Conservation (phyloP, 805 yeast species). For the Wickerhamomyces silvicola region DNA sequence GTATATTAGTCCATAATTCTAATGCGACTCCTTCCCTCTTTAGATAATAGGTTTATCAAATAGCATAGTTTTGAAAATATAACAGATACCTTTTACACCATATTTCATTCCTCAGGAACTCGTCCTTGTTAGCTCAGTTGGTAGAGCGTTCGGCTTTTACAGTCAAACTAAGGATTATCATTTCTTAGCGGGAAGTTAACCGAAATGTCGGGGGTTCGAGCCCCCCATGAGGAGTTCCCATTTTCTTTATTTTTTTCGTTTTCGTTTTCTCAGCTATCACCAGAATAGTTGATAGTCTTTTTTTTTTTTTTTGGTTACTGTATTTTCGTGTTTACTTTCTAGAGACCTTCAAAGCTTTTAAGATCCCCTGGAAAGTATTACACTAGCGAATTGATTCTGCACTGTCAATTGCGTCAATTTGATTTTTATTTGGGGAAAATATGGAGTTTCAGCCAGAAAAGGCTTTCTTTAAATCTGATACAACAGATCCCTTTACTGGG, state of each 20-base stretch:
- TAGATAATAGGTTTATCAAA: no score
- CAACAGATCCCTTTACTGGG: constrained; percentile 58
- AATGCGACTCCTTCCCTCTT: no score
- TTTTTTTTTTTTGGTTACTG: not conserved
- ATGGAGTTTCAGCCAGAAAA: constrained; percentile 27
- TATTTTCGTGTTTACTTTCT: not conserved
- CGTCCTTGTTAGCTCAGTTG: constrained; percentile 18
- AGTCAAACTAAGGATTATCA: constrained; percentile 10
- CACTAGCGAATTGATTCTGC: no score
- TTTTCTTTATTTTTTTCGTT: not conserved
- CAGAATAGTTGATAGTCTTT: not conserved
- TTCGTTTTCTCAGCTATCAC: not conserved
- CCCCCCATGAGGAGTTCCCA: constrained; percentile 14
- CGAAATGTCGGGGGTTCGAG: constrained; percentile 19
- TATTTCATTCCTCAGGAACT: constrained; percentile 4
- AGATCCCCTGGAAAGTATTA: no score
- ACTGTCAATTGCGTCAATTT: no score
- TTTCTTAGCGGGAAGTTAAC: constrained; percentile 14
- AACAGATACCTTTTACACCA: constrained; percentile 2
- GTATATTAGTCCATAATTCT: no score
- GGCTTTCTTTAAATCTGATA: constrained; percentile 51
- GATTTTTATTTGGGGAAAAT: no score
- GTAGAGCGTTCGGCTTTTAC: constrained; percentile 18
- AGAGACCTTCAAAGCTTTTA: no score
- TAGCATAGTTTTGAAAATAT: no score